phyloP scores from a whole-genome alignment of 345 rosid species.

The Syzygium grande region DNA sequence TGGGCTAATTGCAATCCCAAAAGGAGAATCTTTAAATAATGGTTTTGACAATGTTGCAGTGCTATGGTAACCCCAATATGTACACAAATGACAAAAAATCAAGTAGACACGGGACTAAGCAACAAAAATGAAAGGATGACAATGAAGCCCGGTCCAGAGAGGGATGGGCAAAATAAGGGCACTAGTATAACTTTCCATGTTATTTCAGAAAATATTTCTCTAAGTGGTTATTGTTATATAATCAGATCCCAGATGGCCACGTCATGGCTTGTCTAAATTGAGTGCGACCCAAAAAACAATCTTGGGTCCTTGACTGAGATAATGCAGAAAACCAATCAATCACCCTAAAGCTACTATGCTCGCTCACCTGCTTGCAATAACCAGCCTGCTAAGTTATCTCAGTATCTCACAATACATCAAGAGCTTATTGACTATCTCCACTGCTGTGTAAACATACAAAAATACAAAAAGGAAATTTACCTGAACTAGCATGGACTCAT shows the following conservation, averaged over 20 bases:
- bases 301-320: background rate
- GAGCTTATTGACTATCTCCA: background rate
- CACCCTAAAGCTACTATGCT: background rate
- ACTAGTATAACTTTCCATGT: background rate
- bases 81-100: background rate
- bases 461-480: slow-evolving; percentile 16
- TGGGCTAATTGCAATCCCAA: background rate
- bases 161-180: background rate
- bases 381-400: background rate
- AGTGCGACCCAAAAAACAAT: background rate
- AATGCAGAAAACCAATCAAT: background rate
- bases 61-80: background rate
- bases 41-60: background rate
- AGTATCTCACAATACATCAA: background rate
- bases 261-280: background rate
- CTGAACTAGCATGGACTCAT: slow-evolving; percentile 88
- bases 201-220: background rate
- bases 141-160: background rate
- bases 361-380: background rate
- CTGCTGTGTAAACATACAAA: background rate
- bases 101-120: background rate
- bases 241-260: background rate
- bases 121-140: background rate
- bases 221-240: background rate
- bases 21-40: background rate